Evolutionary conservation across 371 early-diverging fungal species (phyloP).

Genomic region (Lichtheimia ramosa): DNA sequence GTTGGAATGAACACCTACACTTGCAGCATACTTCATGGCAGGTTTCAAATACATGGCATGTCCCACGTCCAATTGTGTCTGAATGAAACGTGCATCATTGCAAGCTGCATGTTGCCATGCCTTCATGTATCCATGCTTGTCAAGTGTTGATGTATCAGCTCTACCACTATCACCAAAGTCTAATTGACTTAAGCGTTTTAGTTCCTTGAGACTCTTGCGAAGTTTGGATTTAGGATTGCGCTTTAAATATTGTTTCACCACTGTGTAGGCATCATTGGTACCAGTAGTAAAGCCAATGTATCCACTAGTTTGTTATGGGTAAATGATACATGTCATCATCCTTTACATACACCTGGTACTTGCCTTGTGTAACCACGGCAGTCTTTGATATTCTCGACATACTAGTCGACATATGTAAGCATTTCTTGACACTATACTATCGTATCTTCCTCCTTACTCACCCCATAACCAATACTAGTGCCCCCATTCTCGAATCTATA

Average conservation of each 20-base stretch:
- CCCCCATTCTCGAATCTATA: conserved; percentile 47
- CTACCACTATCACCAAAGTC: conserved; percentile 33
- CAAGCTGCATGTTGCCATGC: conserved; percentile 42
- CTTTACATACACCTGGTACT: conserved; percentile 4
- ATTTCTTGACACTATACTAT: not conserved
- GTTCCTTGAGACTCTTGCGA: conserved; percentile 30
- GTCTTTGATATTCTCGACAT: conserved; percentile 40
- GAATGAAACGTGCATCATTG: conserved; percentile 34
- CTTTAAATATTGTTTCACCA: conserved; percentile 47
- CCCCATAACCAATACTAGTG: conserved; percentile 45
- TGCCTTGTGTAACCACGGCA: conserved; percentile 51
- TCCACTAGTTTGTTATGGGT: conserved; percentile 28
- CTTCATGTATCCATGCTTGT: conserved; percentile 16
- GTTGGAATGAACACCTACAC: conserved; percentile 34
- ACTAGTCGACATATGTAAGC: conserved; percentile 13
- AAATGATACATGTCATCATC: not conserved
- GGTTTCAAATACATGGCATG: conserved; percentile 46
- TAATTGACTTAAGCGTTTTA: conserved; percentile 29
- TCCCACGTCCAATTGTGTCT: conserved; percentile 44
- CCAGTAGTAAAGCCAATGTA: conserved; percentile 63
- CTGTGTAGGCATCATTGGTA: conserved; percentile 56
- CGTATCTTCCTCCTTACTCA: conserved; percentile 14
- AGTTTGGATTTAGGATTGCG: conserved; percentile 29
- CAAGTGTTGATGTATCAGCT: conserved; percentile 24
- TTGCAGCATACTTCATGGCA: conserved; percentile 43